Evolutionary conservation across 2,329 filamentous ascomycete genomes (phyloP), one percentile per base, ranked within the genome.

Genomic region (Xylaria arbuscula): DNA sequence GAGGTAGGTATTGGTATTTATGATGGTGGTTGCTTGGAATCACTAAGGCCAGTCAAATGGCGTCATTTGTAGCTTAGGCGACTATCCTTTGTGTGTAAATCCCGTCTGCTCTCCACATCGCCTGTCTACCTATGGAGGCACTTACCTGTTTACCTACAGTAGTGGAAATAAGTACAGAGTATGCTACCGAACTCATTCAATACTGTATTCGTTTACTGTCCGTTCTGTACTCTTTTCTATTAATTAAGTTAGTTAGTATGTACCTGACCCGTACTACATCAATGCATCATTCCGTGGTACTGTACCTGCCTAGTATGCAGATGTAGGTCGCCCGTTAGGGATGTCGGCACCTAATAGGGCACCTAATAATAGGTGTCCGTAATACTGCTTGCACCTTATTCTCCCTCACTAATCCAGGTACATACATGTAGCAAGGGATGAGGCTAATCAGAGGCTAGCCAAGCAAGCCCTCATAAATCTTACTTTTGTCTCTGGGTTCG

Each of bases 401-500:
- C 40, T 13, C 40, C 40, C 40, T 45, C 40, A 45, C 40, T 45
- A 45, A 45, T 17, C 40, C 15, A 45, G 15, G 15, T 45, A n/a
- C 40, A 2, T 19, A 45, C 28, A 3, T 45, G 3, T 45, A 45
- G 5, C 28, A 51, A 48, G 24, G 32, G n/a, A 53, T 36, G 53
- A 66, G 57, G 62, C 66, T 58, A 68, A 67, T 54, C 48, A 22
- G 42, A 19, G 50, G 50, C 19, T 15, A 40, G 60, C 59, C 60
- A 66, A 66, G 64, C 64, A 56, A 62, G 38, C 40, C 60, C 53
- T 28, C 50, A 63, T 42, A 28, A 66, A 64, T 67, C 54, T 63
- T 63, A 62, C 34, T 34, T 62, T 45, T 13, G 48, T 45, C 36
- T 38, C 48, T 42, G 53, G 42, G 28, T 28, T 28, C 28, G 28